These are phyloP conservation scores for Solanum okadae DNA, from an alignment of 257 asterid species.

Conservation along the genomic window DNA sequence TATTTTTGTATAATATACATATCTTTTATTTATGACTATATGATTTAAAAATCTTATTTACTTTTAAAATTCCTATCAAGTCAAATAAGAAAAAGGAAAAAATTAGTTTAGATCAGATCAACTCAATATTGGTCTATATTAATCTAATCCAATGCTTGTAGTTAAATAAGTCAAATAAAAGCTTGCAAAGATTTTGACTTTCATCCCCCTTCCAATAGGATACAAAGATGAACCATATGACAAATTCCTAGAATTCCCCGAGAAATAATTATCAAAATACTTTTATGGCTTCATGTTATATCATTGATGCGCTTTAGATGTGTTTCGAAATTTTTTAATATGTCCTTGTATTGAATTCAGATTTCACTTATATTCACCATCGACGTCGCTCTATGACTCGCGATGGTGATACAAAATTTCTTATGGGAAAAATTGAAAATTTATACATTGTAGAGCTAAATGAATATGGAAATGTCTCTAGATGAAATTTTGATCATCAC, in stretches of 20 bases:
- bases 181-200: too few relatives aligned
- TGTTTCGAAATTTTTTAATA: not conserved
- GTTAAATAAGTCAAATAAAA: too few relatives aligned
- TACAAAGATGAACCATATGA: not conserved
- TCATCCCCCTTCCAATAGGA: too few relatives aligned
- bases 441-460: not conserved
- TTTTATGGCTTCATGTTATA: not conserved
- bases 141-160: too few relatives aligned
- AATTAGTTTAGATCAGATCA: not conserved
- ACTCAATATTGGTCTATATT: too few relatives aligned
- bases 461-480: not conserved
- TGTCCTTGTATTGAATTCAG: too few relatives aligned
- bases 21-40: not conserved
- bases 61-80: not conserved
- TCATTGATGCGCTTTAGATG: not conserved
- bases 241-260: too few relatives aligned
- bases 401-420: too few relatives aligned
- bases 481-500: not conserved
- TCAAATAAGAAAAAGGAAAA: not conserved
- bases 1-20: too few relatives aligned
- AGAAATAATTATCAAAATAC: not conserved
- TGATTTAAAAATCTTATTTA: too few relatives aligned
- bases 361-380: not conserved
- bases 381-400: not conserved
- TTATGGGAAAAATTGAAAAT: too few relatives aligned